phyloP scores from a whole-genome alignment of 768 basidiomycete genomes.

The Suillus sp. region DNA sequence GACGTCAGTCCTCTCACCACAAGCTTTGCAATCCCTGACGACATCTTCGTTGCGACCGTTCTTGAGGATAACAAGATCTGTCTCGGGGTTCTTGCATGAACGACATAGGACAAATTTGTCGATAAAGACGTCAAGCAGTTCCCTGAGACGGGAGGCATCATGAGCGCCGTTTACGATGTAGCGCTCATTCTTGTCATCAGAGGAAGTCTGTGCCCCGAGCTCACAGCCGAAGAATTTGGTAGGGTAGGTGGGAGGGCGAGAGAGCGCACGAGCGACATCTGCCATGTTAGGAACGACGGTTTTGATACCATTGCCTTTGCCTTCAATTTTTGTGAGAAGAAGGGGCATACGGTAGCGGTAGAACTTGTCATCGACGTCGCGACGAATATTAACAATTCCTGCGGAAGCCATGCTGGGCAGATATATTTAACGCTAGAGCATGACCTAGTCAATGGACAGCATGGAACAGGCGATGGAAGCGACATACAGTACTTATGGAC shows the following conservation, averaged over 20 bases:
- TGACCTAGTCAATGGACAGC: constrained; percentile 3
- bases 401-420: constrained; percentile 79
- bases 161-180: constrained; percentile 99
- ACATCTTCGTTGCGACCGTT: constrained; percentile 80
- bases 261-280: constrained; percentile 93
- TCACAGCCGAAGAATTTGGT: constrained; percentile 99
- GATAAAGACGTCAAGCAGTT: constrained; percentile 96
- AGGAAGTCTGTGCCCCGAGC: constrained; percentile 95
- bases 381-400: constrained; percentile 89
- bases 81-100: constrained; percentile 99
- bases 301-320: constrained; percentile 99
- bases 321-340: constrained; percentile 94
- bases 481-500: constrained; percentile 54
- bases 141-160: constrained; percentile 86
- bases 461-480: not conserved
- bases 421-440: constrained; percentile 56
- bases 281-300: constrained; percentile 99
- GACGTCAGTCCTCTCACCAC: constrained; percentile 86
- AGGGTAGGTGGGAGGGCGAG: constrained; percentile 92
- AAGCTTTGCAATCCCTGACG: constrained; percentile 97
- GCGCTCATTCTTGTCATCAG: constrained; percentile 95
- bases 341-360: constrained; percentile 98
- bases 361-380: constrained; percentile 96
- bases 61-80: constrained; percentile 90
- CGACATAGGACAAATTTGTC: constrained; percentile 98